Evolutionary conservation across 371 early-diverging fungal species (phyloP).

Genomic region (Actinomucor elegans): DNA sequence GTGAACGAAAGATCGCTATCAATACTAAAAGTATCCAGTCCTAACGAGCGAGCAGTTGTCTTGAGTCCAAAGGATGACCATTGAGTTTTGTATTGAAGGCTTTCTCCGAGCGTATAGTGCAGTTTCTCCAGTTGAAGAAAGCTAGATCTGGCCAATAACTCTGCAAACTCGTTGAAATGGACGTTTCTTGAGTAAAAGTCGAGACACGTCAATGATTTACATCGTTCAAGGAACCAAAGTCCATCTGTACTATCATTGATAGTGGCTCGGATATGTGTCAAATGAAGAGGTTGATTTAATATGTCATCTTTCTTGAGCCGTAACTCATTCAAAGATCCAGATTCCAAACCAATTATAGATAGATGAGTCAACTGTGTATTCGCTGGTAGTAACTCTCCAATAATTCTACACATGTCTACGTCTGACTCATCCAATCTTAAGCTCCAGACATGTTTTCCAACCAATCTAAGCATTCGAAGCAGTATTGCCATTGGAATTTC

Average conservation of each 20-base stretch:
- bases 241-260: neutral
- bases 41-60: too few relatives aligned
- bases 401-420: neutral
- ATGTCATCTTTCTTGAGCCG: neutral
- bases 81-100: too few relatives aligned
- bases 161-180: too few relatives aligned
- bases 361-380: constrained; percentile 21
- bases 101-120: too few relatives aligned
- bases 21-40: neutral
- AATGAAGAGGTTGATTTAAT: neutral
- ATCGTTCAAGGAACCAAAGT: neutral
- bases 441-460: constrained; percentile 23
- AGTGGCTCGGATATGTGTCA: neutral
- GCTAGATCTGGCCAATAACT: too few relatives aligned
- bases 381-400: constrained; percentile 6
- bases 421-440: constrained; percentile 17
- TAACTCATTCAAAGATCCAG: neutral
- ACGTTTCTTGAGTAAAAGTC: too few relatives aligned
- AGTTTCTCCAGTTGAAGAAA: too few relatives aligned
- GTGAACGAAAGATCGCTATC: constrained; percentile 1
- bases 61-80: too few relatives aligned
- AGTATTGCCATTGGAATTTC: constrained; percentile 8
- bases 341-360: constrained; percentile 10
- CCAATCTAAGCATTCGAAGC: constrained; percentile 18
- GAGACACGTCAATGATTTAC: neutral